Percentiles rank a stretch among this genome's conserved stretches.
These are phyloP conservation scores for Fusarium sp. DNA, from an alignment of 2,329 filamentous ascomycete species.

Conservation along the genomic window DNA sequence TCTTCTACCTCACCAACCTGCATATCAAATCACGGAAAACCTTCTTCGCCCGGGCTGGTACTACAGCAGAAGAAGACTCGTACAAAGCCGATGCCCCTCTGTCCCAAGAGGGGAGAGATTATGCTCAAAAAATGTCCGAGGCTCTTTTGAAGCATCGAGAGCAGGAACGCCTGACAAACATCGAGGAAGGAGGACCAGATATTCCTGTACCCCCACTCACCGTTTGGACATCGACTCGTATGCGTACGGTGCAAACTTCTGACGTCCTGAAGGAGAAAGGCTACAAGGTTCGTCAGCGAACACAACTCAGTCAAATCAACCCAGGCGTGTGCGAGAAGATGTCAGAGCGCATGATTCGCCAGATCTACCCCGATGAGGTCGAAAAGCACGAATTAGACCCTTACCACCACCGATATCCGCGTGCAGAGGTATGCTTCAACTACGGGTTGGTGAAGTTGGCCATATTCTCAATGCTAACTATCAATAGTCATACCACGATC, in stretches of 20 bases:
- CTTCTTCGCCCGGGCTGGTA: conserved; percentile 90
- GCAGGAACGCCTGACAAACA: conserved; percentile 76
- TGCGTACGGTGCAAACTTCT: conserved; percentile 89
- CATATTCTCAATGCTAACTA: neutral
- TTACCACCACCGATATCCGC: conserved; percentile 95
- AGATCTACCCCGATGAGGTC: conserved; percentile 89
- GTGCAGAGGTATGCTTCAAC: conserved; percentile 76
- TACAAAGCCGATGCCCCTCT: conserved; percentile 92
- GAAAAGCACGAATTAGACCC: conserved; percentile 93
- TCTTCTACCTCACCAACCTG: conserved; percentile 97
- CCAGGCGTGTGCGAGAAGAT: conserved; percentile 96
- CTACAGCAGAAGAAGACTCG: conserved; percentile 85
- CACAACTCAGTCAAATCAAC: conserved; percentile 97
- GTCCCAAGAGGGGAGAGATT: conserved; percentile 80
- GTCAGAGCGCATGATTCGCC: conserved; percentile 81
- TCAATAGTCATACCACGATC: conserved; percentile 89
- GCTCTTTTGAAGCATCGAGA: conserved; percentile 84
- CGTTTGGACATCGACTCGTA: conserved; percentile 94
- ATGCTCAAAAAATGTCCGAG: conserved; percentile 87
- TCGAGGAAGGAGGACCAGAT: conserved; percentile 73
- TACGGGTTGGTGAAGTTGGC: neutral
- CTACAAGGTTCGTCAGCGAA: conserved; percentile 88
- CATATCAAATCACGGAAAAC: conserved; percentile 96
- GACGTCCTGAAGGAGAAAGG: conserved; percentile 81
- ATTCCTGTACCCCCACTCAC: conserved; percentile 80